Evolutionary conservation across 257 asterid species (phyloP), one percentile per base, ranked within the genome.

Genomic region (Solanum okadae): DNA sequence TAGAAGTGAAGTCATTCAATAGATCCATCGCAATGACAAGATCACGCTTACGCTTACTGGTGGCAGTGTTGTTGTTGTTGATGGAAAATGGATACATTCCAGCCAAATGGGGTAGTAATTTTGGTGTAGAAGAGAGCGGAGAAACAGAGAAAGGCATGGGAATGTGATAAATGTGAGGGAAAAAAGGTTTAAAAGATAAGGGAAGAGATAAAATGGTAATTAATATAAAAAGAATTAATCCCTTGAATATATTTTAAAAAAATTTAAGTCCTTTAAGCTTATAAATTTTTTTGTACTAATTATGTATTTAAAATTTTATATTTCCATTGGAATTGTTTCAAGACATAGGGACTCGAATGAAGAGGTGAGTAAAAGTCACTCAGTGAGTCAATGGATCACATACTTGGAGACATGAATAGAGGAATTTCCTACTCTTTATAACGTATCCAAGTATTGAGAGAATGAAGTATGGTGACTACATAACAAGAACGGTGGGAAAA

Each of bases 21-120:
- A 4, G 70, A 10, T 9, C 70, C 88, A n/a, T 86, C 44, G 86
- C 94, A 81, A 94, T 88, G 44, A 59, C 92, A 83, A 94, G 97
- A 35, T 96, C 98, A 71, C 91, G 92, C 91, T 94, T 95, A 42
- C 94, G 96, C 91, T 96, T 96, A n/a, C 92, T 87, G 72, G 88
- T 22, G 76, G 61, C 6, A 38, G 29, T 6, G 72, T 20, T 35
- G 79, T 27, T 22, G 56, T 1, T 11, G 23, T 2, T 5, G 5
- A 3, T 27, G 56, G 76, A 46, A 33, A 84, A 33, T 11, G 7
- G 37, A 68, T 3, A 14, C 76, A 13, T 29, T 68, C 37, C 4
- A 20, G 5, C 35, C 0, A 68, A 68, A 29, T 27, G 10, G 1
- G 5, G 37, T 5, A 27, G 76, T 4, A 65, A 10, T n/a, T 25